A percentile compares a stretch with the other conserved stretches of the same genome.
Conservation (phyloP, 352 stramenopile genomes). For the Stephanocyclus meneghinianus region DNA sequence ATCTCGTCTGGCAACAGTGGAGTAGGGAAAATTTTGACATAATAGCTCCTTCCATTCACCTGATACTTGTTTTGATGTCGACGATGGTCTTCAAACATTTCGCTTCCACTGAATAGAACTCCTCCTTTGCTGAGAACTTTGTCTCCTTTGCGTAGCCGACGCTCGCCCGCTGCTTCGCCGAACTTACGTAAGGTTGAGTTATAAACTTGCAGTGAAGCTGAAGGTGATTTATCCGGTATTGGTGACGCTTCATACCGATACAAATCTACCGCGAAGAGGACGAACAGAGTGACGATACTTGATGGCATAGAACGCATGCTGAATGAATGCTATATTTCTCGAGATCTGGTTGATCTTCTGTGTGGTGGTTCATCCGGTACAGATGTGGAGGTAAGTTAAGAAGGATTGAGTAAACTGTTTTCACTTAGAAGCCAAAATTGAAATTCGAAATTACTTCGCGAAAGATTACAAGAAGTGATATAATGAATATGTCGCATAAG, state of each 20-base stretch:
- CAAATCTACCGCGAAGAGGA: background rate
- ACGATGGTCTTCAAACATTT: background rate
- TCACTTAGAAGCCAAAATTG: too few relatives aligned
- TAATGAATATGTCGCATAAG: too few relatives aligned
- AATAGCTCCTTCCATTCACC: slow-evolving; percentile 15
- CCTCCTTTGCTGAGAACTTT: slow-evolving; percentile 2
- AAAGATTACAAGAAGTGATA: too few relatives aligned
- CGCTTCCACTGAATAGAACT: background rate
- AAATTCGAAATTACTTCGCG: too few relatives aligned
- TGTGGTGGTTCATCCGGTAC: too few relatives aligned
- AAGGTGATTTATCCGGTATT: background rate
- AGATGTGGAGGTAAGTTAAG: too few relatives aligned
- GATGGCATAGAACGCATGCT: background rate
- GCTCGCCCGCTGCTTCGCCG: background rate
- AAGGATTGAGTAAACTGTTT: too few relatives aligned
- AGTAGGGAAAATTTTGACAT: slow-evolving; percentile 4
- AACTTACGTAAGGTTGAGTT: too few relatives aligned
- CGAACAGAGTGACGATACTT: background rate
- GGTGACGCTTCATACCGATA: background rate
- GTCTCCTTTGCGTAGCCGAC: slow-evolving; percentile 16
- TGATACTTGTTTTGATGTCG: slow-evolving; percentile 17
- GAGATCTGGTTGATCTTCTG: background rate
- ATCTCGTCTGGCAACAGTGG: background rate
- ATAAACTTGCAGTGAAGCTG: background rate
- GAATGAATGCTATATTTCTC: background rate